These are phyloP conservation scores for Epichloe coenophiala DNA, from an alignment of 2,329 filamentous ascomycete genomes.

Conservation along the genomic window DNA sequence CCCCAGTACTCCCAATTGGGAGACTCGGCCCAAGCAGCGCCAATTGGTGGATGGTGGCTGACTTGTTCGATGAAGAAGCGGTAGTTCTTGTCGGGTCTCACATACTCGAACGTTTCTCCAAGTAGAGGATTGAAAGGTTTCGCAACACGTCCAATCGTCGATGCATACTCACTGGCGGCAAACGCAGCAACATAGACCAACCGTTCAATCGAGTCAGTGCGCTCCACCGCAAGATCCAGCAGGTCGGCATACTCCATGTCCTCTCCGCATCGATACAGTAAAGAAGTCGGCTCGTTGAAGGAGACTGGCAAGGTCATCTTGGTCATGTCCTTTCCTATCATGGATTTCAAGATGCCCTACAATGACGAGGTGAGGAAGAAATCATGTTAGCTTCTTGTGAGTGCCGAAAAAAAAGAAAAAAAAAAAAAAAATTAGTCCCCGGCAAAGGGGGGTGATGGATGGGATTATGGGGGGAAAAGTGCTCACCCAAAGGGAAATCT, in stretches of 20 bases:
- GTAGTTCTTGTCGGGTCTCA: slow-evolving; percentile 89
- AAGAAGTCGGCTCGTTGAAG: slow-evolving; percentile 94
- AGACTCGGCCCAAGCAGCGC: slow-evolving; percentile 84
- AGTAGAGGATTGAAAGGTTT: slow-evolving; percentile 97
- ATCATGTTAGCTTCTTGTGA: background rate
- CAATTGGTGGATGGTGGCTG: slow-evolving; percentile 89
- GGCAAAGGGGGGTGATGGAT: too few species aligned
- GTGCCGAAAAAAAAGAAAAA: too few species aligned
- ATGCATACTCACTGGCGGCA: slow-evolving; percentile 91
- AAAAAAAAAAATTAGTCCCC: too few species aligned
- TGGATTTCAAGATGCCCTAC: slow-evolving; percentile 90
- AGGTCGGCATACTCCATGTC: slow-evolving; percentile 97
- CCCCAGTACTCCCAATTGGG: slow-evolving; percentile 96
- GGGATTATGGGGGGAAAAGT: slow-evolving; percentile 5
- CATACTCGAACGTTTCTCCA: slow-evolving; percentile 95
- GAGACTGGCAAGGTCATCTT: slow-evolving; percentile 98
- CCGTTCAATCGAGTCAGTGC: slow-evolving; percentile 76
- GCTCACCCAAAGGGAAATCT: slow-evolving; percentile 77
- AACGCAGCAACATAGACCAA: slow-evolving; percentile 92
- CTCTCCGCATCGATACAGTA: slow-evolving; percentile 88
- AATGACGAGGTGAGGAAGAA: background rate
- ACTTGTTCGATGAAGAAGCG: slow-evolving; percentile 98
- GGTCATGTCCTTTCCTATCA: slow-evolving; percentile 99
- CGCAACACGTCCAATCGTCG: slow-evolving; percentile 88
- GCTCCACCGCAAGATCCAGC: slow-evolving; percentile 75